Conservation (phyloP, 495 filamentous ascomycete genomes). For the Endocarpon pusillum region DNA sequence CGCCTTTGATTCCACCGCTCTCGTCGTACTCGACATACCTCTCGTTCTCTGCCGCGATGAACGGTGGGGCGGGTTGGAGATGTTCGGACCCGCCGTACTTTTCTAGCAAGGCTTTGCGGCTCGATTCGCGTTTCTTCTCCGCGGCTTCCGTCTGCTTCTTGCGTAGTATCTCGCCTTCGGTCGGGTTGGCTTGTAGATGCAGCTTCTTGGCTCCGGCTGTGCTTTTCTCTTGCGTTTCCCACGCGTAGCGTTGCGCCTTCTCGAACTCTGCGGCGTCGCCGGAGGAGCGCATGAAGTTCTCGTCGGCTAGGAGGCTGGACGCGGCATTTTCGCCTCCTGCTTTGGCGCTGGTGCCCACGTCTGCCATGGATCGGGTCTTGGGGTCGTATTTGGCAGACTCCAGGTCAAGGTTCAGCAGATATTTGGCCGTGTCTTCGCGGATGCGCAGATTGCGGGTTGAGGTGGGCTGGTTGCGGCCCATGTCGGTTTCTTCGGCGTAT, state of each 20-base stretch:
- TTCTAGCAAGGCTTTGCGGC: constrained; percentile 55
- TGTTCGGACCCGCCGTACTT: constrained; percentile 71
- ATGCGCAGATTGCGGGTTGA: constrained; percentile 81
- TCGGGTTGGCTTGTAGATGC: constrained; percentile 93
- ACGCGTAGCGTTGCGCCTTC: constrained; percentile 71
- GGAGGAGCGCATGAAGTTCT: constrained; percentile 77
- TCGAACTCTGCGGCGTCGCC: constrained; percentile 95
- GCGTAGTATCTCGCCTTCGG: constrained; percentile 67
- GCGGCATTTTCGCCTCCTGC: constrained; percentile 45
- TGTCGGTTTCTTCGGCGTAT: constrained; percentile 93
- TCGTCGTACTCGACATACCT: constrained; percentile 93
- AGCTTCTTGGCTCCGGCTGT: constrained; percentile 35
- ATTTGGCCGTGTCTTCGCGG: constrained; percentile 96
- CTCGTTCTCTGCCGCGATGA: constrained; percentile 57
- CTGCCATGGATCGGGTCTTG: constrained; percentile 88
- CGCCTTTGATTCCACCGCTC: constrained; percentile 68
- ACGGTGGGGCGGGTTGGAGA: constrained; percentile 41
- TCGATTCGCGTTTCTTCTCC: constrained; percentile 46
- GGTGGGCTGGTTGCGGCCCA: constrained; percentile 79
- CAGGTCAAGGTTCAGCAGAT: constrained; percentile 81
- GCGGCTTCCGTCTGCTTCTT: constrained; percentile 60
- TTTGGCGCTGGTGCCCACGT: constrained; percentile 69
- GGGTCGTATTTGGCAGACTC: constrained; percentile 98
- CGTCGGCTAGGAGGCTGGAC: constrained; percentile 78
- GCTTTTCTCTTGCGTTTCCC: constrained; percentile 77